A percentile compares a stretch with the other conserved stretches of the same genome.
phyloP scores from a whole-genome alignment of 495 filamentous ascomycete species.

The Tuber aestivum region DNA sequence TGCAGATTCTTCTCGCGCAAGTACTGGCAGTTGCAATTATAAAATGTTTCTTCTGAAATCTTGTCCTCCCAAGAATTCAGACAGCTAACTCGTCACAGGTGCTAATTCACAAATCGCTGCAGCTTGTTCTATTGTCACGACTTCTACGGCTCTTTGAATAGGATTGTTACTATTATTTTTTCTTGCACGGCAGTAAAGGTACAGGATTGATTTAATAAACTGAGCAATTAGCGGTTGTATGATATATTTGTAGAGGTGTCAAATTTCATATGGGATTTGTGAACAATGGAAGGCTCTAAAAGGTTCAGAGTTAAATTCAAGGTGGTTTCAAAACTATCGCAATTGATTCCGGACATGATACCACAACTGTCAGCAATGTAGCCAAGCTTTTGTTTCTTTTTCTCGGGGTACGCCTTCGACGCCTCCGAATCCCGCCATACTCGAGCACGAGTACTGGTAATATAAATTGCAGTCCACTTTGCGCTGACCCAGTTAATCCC shows the following conservation, averaged over 20 bases:
- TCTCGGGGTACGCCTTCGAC: not conserved
- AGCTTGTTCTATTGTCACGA: not conserved
- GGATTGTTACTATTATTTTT: not conserved
- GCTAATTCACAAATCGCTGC: not conserved
- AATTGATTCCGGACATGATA: not conserved
- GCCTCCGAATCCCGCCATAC: not conserved
- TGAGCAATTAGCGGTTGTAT: not conserved
- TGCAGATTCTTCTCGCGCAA: slow-evolving; percentile 59
- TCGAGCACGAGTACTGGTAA: not conserved
- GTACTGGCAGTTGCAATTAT: slow-evolving; percentile 69
- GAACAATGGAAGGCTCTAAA: not conserved
- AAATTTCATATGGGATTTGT: not conserved
- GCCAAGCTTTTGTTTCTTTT: not conserved
- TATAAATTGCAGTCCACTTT: not conserved
- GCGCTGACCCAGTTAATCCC: not conserved
- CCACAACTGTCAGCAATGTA: not conserved
- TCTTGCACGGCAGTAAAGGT: not conserved
- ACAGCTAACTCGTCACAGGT: not conserved
- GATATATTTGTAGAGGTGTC: slow-evolving; percentile 1
- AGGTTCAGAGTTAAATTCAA: not conserved
- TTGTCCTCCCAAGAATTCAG: not conserved
- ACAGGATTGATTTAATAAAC: not conserved
- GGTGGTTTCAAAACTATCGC: not conserved
- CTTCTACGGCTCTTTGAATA: not conserved
- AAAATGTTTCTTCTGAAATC: slow-evolving; percentile 64